Conservation (phyloP, 2,329 filamentous ascomycete genomes). For the Neonectria ditissima region DNA sequence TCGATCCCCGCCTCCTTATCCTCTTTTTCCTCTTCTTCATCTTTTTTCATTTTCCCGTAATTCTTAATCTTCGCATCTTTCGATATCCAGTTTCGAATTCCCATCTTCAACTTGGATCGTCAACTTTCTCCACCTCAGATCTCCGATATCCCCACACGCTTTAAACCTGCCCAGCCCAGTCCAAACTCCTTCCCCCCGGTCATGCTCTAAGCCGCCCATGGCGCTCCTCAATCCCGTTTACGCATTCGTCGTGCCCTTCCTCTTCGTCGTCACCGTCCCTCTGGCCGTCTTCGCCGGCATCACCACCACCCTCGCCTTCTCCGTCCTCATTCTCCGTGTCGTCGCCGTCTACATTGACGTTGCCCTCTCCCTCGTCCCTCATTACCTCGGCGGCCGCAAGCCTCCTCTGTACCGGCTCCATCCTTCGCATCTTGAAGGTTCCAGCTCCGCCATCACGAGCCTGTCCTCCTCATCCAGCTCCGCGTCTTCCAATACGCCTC, state of each 20-base stretch:
- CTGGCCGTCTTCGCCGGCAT: conserved; percentile 72
- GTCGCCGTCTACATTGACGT: conserved; percentile 74
- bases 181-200: conserved; percentile 21
- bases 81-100: conserved; percentile 12
- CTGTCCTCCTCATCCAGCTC: conserved; percentile 34
- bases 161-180: neutral
- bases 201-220: conserved; percentile 54
- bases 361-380: conserved; percentile 66
- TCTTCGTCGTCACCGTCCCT: conserved; percentile 72
- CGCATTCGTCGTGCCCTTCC: conserved; percentile 69
- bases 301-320: conserved; percentile 72
- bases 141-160: conserved; percentile 2
- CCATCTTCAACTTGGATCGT: neutral
- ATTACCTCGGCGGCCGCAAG: conserved; percentile 61
- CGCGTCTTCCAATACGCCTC: conserved; percentile 32
- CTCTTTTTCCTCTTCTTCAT: conserved; percentile 12
- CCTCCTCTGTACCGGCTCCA: conserved; percentile 45
- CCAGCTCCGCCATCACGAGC: conserved; percentile 21
- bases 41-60: conserved; percentile 10
- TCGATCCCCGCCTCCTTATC: neutral
- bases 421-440: conserved; percentile 15
- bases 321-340: conserved; percentile 70
- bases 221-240: conserved; percentile 66
- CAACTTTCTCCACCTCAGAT: conserved; percentile 18
- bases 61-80: conserved; percentile 6